Conservation (phyloP, 2,329 filamentous ascomycete genomes). For the Aplosporella prunicola region DNA sequence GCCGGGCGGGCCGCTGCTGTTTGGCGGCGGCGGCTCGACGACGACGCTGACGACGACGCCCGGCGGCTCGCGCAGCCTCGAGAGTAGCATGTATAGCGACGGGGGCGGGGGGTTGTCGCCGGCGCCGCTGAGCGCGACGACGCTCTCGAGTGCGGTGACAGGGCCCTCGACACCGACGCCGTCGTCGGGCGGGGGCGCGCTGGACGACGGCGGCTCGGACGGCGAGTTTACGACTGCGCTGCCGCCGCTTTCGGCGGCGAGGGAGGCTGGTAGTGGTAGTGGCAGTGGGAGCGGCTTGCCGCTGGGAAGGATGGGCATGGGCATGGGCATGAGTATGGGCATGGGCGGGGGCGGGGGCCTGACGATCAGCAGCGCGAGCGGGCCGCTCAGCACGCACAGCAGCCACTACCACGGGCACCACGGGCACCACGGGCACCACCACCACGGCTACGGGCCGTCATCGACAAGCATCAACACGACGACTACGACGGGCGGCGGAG, state of each 20-base stretch:
- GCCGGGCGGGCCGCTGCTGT: not conserved
- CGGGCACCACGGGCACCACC: not conserved
- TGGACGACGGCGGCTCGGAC: constrained; percentile 22
- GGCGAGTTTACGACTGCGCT: constrained; percentile 29
- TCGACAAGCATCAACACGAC: too few relatives aligned
- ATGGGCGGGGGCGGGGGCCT: too few relatives aligned
- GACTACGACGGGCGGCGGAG: not conserved
- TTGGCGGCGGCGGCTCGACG: too few relatives aligned
- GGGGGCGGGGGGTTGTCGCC: not conserved
- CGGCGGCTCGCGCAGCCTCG: constrained; percentile 3
- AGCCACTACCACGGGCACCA: not conserved
- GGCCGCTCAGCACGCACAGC: not conserved
- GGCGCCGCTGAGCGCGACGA: constrained; percentile 6
- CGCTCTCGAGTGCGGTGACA: constrained; percentile 12
- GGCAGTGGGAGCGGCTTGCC: not conserved
- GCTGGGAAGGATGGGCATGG: too few relatives aligned
- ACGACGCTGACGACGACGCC: too few relatives aligned
- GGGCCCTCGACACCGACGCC: constrained; percentile 19
- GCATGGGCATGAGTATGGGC: too few relatives aligned
- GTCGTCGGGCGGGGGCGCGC: constrained; percentile 17
- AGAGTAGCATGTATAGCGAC: constrained; percentile 5
- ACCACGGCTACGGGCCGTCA: too few relatives aligned
- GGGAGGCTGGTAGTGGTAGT: not conserved
- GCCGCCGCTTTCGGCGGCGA: constrained; percentile 18
- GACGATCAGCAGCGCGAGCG: not conserved